Conservation (phyloP, 2,329 filamentous ascomycete genomes). For the Sporothrix humicola region DNA sequence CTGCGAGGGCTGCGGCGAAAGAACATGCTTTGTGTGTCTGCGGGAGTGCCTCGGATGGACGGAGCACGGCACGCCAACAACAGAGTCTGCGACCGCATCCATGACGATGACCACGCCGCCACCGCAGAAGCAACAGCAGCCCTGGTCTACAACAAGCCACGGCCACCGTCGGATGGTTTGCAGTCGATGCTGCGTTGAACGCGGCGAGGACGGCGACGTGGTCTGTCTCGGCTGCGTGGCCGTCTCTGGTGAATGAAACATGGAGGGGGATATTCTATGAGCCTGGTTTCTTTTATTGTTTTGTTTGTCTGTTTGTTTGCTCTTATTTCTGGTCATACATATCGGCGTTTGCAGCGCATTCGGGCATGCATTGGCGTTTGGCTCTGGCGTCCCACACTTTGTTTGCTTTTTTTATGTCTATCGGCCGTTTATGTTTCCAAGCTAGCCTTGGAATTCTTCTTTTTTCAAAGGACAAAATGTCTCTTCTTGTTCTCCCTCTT, state of each 20-base stretch:
- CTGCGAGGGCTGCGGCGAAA: conserved; percentile 65
- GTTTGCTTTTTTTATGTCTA: neutral
- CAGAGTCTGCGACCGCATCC: neutral
- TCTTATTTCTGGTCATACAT: neutral
- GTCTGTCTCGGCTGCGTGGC: conserved; percentile 68
- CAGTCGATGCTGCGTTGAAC: conserved; percentile 71
- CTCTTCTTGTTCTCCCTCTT: neutral
- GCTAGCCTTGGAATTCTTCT: neutral
- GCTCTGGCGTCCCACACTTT: neutral
- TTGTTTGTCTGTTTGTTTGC: neutral
- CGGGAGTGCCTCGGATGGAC: conserved; percentile 63
- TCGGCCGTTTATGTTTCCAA: neutral
- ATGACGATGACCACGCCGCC: conserved; percentile 22
- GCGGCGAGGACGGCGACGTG: conserved; percentile 67
- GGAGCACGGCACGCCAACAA: conserved; percentile 39
- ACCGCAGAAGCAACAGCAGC: conserved; percentile 29
- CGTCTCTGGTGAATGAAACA: neutral
- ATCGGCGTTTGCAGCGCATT: conserved; percentile 5
- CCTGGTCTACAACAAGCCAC: conserved; percentile 47
- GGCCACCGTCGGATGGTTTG: conserved; percentile 64
- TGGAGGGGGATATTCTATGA: neutral
- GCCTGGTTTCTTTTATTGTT: neutral
- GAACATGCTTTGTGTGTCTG: conserved; percentile 73
- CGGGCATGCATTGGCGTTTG: neutral
- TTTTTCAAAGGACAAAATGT: too few relatives aligned